Evolutionary conservation across 148 eudicot genomes (phyloP), one percentile per base, ranked within the genome.

Genomic region (Cornus kousa): DNA sequence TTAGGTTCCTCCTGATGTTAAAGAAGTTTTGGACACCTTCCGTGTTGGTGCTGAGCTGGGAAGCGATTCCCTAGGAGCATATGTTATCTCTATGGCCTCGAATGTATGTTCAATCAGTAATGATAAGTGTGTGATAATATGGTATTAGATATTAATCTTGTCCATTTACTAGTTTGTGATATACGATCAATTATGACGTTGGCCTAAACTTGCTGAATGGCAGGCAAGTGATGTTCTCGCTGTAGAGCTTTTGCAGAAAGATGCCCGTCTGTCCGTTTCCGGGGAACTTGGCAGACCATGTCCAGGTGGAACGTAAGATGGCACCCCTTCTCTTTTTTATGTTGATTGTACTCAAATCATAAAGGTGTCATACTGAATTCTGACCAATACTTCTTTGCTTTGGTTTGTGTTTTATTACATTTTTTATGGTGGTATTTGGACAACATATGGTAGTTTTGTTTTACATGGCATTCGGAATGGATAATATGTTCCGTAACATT

Each of bases 211-310:
- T 70, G 37, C 64, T 71, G 65, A 71, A 46, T 77, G 75, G 67
- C 87, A 94, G 98, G 98, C 97, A 59, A 94, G 95, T 77, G 96
- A 93, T 85, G 98, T 93, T 77, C 94, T 95, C 35, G 96, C 96
- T 19, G 96, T 95, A 83, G 97, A 95, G 91, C 97, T 95, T 74
- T 86, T 93, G 80, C 98, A 93, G 89, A 95, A 95, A 86, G 96
- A 91, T 81, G 89, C 94, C 20, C 90, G 92, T 66, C 94, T 95
- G 77, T 84, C 94, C 83, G 87, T 87, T 76, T 81, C 91, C 46
- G 97, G 97, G 74, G 88, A 89, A 82, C 81, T 80, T 77, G 93
- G 96, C 81, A 88, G 83, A 81, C 84, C 90, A 82, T 91, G 93
- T 83, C 89, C 91, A 72, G 93, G 94, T 72, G 95, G 94, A 84